Evolutionary conservation across 306 rosid genomes (phyloP), one percentile per base, ranked within the genome.

Genomic region (Cercis canadensis): DNA sequence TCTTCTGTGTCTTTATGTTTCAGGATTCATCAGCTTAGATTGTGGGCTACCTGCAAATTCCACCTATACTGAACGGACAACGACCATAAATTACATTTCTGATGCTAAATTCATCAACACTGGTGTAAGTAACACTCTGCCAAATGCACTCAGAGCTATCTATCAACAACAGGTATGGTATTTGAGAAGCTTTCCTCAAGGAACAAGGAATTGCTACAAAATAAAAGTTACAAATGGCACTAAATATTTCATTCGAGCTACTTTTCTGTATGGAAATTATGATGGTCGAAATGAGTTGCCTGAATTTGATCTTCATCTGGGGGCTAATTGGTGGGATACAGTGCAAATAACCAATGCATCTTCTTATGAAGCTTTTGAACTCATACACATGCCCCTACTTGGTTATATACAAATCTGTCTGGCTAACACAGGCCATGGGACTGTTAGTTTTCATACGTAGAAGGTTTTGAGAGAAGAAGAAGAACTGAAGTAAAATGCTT

Each of bases 1-100:
- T 10, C 10, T 16, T 37, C 14, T 19, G 3, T 53, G 8, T 47
- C 32, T 67, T 9, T 45, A 5, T 46, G 12, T 54, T 32, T 21
- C 67, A 86, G 88, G 71, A 41, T 84, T 81, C 80, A 79, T 84
- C 49, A 87, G 78, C 87, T 53, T 84, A 57, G 87, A 72, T 15
- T 87, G 86, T 32, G 88, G 88, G 21, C 36, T 11, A n/a, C 74
- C 78, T 15, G 36, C 57, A 11, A 56, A 34, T 4, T 46, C 61
- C 3, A 78, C 0, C 78, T 81, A 73, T 16, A 56, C 79, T 2
- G 85, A 76, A 44, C 2, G 14, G 19, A 37, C 5, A 0, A 52
- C 77, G 5, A 68, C 63, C 21, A 51, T 87, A 53, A 12, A 70
- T 7, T 87, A 84, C 75, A 74, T 69, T 29, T 84, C 88, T 13